phyloP scores from a whole-genome alignment of 495 filamentous ascomycete genomes.

The Opeltia flavorubescens region DNA sequence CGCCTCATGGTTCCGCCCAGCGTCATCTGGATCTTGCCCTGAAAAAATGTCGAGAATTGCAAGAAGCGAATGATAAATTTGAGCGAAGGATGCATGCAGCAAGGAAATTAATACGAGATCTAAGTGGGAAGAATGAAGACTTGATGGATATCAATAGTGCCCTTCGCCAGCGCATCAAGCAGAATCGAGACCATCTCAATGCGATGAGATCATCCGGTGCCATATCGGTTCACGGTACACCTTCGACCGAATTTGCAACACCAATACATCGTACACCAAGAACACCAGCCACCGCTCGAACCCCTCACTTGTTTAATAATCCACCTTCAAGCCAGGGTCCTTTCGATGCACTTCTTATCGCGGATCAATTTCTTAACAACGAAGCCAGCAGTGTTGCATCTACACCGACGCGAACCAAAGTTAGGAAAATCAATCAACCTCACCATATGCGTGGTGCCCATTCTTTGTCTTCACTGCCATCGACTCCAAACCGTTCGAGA shows the following conservation, averaged over 20 bases:
- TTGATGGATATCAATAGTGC: constrained; percentile 58
- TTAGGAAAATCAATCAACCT: constrained; percentile 33
- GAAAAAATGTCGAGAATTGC: constrained; percentile 41
- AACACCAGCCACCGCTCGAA: constrained; percentile 30
- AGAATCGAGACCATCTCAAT: constrained; percentile 75
- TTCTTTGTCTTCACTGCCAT: constrained; percentile 68
- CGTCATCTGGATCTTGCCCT: constrained; percentile 30
- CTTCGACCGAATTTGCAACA: constrained; percentile 33
- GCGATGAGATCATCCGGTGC: constrained; percentile 37
- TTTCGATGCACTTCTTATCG: constrained; percentile 65
- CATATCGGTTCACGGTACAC: constrained; percentile 36
- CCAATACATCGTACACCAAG: constrained; percentile 30
- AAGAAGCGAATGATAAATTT: constrained; percentile 48
- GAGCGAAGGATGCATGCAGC: constrained; percentile 53
- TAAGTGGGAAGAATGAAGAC: constrained; percentile 51
- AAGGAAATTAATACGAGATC: constrained; percentile 54
- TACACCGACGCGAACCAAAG: constrained; percentile 35
- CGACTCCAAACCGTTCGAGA: constrained; percentile 46
- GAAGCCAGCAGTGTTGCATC: constrained; percentile 55
- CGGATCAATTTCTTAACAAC: constrained; percentile 59
- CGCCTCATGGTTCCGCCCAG: constrained; percentile 25
- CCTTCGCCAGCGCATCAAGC: constrained; percentile 67
- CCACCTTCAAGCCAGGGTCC: constrained; percentile 32
- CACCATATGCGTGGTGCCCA: constrained; percentile 52
- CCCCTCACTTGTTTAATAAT: constrained; percentile 21